These are phyloP conservation scores for Fomitopsis palustris DNA, from an alignment of 1,284 basidiomycete species.

Conservation along the genomic window DNA sequence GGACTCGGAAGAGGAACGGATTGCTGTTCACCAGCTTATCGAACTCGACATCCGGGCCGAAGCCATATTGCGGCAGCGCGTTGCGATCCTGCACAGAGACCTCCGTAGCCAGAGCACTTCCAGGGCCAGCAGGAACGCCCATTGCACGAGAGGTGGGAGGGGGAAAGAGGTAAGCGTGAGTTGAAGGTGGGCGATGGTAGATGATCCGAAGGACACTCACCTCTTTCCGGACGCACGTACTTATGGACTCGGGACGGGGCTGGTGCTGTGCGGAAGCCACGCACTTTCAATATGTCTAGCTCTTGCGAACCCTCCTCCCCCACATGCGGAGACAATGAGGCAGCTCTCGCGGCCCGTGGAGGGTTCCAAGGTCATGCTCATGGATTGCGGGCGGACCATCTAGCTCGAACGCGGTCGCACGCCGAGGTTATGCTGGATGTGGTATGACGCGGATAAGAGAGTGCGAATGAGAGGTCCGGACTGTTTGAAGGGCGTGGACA, in stretches of 20 bases:
- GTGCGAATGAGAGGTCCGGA: background rate
- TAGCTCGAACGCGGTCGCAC: background rate
- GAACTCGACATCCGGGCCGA: conserved; percentile 59
- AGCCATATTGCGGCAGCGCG: conserved; percentile 67
- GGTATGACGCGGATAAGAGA: background rate
- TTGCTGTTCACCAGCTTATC: conserved; percentile 56
- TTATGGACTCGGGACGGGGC: background rate
- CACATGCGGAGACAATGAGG: conserved; percentile 11
- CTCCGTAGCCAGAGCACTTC: conserved; percentile 6
- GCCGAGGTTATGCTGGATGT: background rate
- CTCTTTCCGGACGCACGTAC: background rate
- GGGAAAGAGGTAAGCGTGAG: too few species aligned
- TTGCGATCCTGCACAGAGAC: conserved; percentile 16
- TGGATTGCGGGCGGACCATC: background rate
- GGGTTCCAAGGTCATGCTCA: background rate
- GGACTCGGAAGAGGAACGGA: conserved; percentile 72
- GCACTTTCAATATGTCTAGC: conserved; percentile 6
- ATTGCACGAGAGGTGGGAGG: background rate
- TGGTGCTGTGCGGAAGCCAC: conserved; percentile 4
- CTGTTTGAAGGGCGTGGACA: background rate
- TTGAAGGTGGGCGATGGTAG: background rate
- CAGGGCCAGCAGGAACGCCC: conserved; percentile 2
- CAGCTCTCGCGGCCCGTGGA: background rate
- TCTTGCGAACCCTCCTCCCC: background rate
- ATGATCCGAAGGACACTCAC: conserved; percentile 1